These are phyloP conservation scores for Nematodospora valgi DNA, from an alignment of 805 yeast genomes.

Conservation along the genomic window DNA sequence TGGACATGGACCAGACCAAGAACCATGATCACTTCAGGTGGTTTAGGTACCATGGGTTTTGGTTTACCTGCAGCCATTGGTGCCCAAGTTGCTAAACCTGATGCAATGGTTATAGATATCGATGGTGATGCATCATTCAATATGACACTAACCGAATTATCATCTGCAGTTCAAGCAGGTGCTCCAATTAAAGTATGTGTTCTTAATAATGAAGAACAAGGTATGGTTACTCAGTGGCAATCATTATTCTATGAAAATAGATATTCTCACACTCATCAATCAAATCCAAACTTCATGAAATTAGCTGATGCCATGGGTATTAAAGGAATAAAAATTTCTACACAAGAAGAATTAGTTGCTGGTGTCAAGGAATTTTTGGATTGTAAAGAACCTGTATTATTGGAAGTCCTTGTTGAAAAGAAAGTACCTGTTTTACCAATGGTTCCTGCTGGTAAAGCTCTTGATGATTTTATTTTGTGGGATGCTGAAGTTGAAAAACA, in stretches of 20 bases:
- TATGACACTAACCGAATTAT: slow-evolving; percentile 92
- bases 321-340: slow-evolving; percentile 70
- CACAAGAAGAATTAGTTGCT: slow-evolving; percentile 56
- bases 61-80: slow-evolving; percentile 98
- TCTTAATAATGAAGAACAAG: slow-evolving; percentile 97
- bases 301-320: slow-evolving; percentile 94
- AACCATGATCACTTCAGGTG: slow-evolving; percentile 96
- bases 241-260: slow-evolving; percentile 94
- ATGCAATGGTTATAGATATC: slow-evolving; percentile 90
- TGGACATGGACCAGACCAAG: slow-evolving; percentile 93
- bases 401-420: slow-evolving; percentile 88
- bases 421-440: slow-evolving; percentile 96
- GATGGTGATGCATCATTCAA: slow-evolving; percentile 99
- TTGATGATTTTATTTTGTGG: slow-evolving; percentile 87
- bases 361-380: slow-evolving; percentile 65
- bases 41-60: slow-evolving; percentile 98
- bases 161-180: slow-evolving; percentile 90
- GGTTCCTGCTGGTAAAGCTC: slow-evolving; percentile 95
- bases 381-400: slow-evolving; percentile 76
- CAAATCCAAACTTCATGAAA: slow-evolving; percentile 89
- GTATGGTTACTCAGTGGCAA: slow-evolving; percentile 99
- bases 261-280: slow-evolving; percentile 96
- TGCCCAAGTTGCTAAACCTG: slow-evolving; percentile 95
- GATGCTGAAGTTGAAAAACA: slow-evolving; percentile 78
- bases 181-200: slow-evolving; percentile 89